Evolutionary conservation across 2,329 filamentous ascomycete species (phyloP), one percentile per base, ranked within the genome.

Genomic region (Chaetomium sp.): DNA sequence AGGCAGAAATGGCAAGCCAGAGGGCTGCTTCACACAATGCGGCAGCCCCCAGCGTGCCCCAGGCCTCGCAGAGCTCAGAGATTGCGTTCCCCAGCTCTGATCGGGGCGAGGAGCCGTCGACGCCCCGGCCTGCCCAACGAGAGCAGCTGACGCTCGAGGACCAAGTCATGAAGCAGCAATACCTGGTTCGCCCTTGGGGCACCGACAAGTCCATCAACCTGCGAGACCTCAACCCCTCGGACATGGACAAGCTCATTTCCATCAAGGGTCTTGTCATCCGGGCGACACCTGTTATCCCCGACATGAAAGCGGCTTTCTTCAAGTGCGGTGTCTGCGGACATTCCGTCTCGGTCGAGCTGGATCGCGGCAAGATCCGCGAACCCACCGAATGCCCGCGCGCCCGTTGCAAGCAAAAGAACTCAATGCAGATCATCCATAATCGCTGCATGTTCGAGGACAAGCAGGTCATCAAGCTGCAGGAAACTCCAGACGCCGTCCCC

Each of bases 301-400:
- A 99, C 73, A 99, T 99, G 96, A 97, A 96, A 79, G 92, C 97
- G 75, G 95, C 95, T 0, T 97, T 97, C 80, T 99, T 99, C 86
- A 90, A 92, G 68, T 99, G 95, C 79, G 91, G 92, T 65, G 87
- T 94, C 29, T 99, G 95, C 79, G 92, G 93, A 73, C 92, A 97
- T 78, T 94, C 91, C 4, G 87, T 96, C 67, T 91, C 90, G 68
- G 92, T 97, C 62, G 90, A 93, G 63, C 90, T 99, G 72, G 95
- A 99, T 75, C 90, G 95, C 73, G 95, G 96, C 76, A 95, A 94
- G 80, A 99, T 99, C 73, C 89, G 92, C 25, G 95, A 99, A 77
- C 95, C 95, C 1, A 97, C 92, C 0, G 85, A 89, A 71, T 99
- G 95, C 75, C 92, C 93, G 25, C 90, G 95, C 62, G 83, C 86